Conservation (phyloP, 2,329 filamentous ascomycete genomes). For the Phaeosphaeriaceae sp. region DNA sequence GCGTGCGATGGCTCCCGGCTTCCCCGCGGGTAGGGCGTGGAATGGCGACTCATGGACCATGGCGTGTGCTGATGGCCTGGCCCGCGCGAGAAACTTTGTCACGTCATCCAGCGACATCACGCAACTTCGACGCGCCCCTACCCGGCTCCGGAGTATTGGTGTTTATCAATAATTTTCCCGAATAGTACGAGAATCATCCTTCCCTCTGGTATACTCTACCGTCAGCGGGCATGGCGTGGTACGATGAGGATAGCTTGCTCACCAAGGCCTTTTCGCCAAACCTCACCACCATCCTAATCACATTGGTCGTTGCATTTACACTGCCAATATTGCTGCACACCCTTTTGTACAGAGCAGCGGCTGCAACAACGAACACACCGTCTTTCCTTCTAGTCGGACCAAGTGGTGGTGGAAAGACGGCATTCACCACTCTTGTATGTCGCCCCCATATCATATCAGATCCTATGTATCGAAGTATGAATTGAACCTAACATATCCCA, state of each 20-base stretch:
- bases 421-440: slow-evolving; percentile 78
- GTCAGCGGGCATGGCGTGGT: slow-evolving; percentile 42
- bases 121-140: not conserved
- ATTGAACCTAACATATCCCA: slow-evolving; percentile 24
- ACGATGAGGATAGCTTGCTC: slow-evolving; percentile 53
- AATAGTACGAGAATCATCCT: not conserved
- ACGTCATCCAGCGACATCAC: slow-evolving; percentile 25
- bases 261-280: slow-evolving; percentile 57
- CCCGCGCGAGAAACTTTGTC: slow-evolving; percentile 12
- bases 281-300: slow-evolving; percentile 67
- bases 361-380: slow-evolving; percentile 71
- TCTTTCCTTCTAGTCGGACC: slow-evolving; percentile 84
- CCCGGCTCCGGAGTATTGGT: not conserved
- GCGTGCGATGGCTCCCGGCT: slow-evolving; percentile 17
- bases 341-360: slow-evolving; percentile 72
- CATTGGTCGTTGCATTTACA: slow-evolving; percentile 73
- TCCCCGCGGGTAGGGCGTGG: slow-evolving; percentile 19
- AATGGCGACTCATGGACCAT: slow-evolving; percentile 8
- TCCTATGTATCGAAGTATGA: not conserved
- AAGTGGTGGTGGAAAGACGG: slow-evolving; percentile 84
- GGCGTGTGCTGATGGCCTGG: not conserved
- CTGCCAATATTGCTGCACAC: slow-evolving; percentile 81
- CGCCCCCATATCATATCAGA: not conserved
- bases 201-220: not conserved
- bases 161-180: not conserved